Evolutionary conservation across 169 alveolate genomes (phyloP), one percentile per base, ranked within the genome.

Genomic region (Eimeria tenella): DNA sequence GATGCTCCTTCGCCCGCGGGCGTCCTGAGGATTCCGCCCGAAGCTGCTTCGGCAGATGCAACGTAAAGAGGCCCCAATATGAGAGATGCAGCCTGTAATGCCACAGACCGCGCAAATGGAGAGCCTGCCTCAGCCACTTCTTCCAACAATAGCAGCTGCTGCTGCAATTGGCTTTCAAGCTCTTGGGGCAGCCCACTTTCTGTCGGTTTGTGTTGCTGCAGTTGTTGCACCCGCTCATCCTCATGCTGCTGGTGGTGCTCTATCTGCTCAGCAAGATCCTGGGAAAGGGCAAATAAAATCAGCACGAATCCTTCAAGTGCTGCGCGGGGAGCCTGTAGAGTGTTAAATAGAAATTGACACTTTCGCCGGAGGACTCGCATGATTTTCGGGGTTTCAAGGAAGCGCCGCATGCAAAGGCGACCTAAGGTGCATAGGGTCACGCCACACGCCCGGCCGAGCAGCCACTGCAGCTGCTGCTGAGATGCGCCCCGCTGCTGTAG

Each of bases 371-470:
- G 68, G 25, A 77, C 87, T 25, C 87, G 63, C 87, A 77, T 3
- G 15, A 77, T 49, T 52, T 77, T 77, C n/a, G 68, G n/a, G 53
- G 68, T n/a, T 53, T 77, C 87, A 8, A 77, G 65, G n/a, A 49
- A 77, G 7, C 87, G 63, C 23, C 65, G 87, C 87, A 77, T 77
- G 87, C 87, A 77, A 13, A 77, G 87, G 65, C 87, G 87, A 65
- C 87, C 87, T 25, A 77, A 77, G 25, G 87, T 77, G 62, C 87
- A 49, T 31, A 77, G 65, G 19, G 87, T 77, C 63, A 77, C 17
- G 53, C 68, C 87, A 9, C 87, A 77, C 5, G 87, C 87, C n/a
- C 62, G 62, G 19, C 50, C 87, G 13, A 50, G 68, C 68, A 77
- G 65, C 87, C 87, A 77, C 19, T 53, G 62, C 70, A 50, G 68